Evolutionary conservation across 257 asterid species (phyloP).

Genomic region (Przewalskia tangutica): DNA sequence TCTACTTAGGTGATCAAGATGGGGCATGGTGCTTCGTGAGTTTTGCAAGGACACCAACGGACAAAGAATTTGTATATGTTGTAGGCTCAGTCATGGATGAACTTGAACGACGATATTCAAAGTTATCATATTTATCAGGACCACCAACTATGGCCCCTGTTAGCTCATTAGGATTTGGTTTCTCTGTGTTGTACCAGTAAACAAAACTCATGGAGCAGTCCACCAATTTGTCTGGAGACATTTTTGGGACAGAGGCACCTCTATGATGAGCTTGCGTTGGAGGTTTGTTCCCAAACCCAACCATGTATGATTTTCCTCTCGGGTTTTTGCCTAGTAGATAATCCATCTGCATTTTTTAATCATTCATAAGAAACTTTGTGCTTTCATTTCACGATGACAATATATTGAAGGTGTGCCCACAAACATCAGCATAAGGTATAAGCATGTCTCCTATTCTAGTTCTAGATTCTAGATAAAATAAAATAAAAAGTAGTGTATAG

Average conservation of each 20-base stretch:
- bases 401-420: background rate
- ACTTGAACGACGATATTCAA: conserved; percentile 35
- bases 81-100: conserved; percentile 70
- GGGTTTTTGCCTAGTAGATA: conserved; percentile 68
- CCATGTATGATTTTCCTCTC: conserved; percentile 59
- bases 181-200: conserved; percentile 32
- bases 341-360: conserved; percentile 40
- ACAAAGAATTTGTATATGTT: conserved; percentile 65
- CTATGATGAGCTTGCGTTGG: conserved; percentile 79
- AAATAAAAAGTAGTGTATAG: no score
- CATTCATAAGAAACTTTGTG: background rate
- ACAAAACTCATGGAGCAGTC: conserved; percentile 57
- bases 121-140: conserved; percentile 52
- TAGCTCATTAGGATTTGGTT: conserved; percentile 55
- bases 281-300: conserved; percentile 66
- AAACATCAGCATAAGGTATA: no score
- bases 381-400: background rate
- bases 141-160: conserved; percentile 90
- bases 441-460: no score
- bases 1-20: conserved; percentile 15
- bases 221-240: conserved; percentile 17
- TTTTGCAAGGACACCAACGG: conserved; percentile 68
- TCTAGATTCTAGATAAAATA: no score
- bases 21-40: conserved; percentile 38
- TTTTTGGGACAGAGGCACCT: conserved; percentile 74